These are phyloP conservation scores for Rhizopogon roseolus DNA, from an alignment of 768 basidiomycete species.

Conservation along the genomic window DNA sequence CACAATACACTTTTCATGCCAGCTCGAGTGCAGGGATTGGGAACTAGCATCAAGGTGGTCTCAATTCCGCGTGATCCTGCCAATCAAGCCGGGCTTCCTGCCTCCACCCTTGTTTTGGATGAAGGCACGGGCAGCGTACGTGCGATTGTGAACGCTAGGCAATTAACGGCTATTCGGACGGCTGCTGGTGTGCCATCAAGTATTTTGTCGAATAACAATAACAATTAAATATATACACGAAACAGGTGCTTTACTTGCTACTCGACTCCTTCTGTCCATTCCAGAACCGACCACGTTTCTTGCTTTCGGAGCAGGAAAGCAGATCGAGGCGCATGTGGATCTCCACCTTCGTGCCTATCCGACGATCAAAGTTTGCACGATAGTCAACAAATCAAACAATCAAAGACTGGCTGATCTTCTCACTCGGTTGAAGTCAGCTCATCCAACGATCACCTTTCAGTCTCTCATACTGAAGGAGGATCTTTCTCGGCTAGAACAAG, in stretches of 20 bases:
- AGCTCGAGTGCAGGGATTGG: conserved; percentile 46
- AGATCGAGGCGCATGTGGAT: conserved; percentile 60
- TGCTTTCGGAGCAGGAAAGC: conserved; percentile 71
- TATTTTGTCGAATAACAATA: not conserved
- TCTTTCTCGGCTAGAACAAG: not conserved
- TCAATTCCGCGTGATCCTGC: conserved; percentile 51
- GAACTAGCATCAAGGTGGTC: conserved; percentile 78
- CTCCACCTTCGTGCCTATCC: conserved; percentile 57
- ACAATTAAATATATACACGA: not conserved
- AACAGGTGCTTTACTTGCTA: conserved; percentile 66
- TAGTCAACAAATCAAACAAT: conserved; percentile 60
- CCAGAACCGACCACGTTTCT: conserved; percentile 41
- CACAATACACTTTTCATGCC: conserved; percentile 84
- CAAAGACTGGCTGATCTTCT: conserved; percentile 39
- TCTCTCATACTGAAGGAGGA: conserved; percentile 7
- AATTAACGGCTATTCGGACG: conserved; percentile 75
- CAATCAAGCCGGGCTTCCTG: conserved; percentile 60
- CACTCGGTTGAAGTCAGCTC: conserved; percentile 18
- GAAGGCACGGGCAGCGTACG: conserved; percentile 63
- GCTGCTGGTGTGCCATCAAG: conserved; percentile 55
- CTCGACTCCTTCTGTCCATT: conserved; percentile 42
- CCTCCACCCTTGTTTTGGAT: conserved; percentile 71
- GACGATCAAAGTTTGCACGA: conserved; percentile 46
- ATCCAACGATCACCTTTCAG: conserved; percentile 20
- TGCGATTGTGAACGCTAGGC: conserved; percentile 74